Base-by-base conservation (phyloP, 345 rosid genomes). In the Syzygium grande region DNA sequence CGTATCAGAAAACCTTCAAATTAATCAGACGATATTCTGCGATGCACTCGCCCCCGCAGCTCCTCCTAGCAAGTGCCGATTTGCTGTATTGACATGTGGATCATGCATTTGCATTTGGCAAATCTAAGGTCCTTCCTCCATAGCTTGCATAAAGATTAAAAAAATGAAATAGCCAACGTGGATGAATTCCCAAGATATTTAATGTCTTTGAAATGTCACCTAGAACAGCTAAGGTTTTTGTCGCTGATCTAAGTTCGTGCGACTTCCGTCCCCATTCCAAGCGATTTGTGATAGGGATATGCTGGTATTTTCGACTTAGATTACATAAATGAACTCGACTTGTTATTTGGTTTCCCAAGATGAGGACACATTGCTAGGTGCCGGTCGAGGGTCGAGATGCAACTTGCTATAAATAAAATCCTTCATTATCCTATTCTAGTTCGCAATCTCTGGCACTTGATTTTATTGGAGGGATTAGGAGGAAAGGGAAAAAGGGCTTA, bases 391-490 rank as follows among this genome's bases (percentile, higher is more conserved):
- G 49, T 9, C 46, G 2, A n/a, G 49, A 73, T 73, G 80, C 49
- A 9, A 30, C 80, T 73, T 34, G 49, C 80, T 68, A 34, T 68
- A 73, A 9, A 34, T 2, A 73, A 73, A 73, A 34, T 34, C 79
- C 43, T 34, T 68, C 23, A 2, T 34, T 34, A 68, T 68, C 46
- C 13, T 17, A 34, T 68, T 17, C 4, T 34, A 73, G 80, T 17
- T 68, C 0, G 2, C 49, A 68, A 73, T 73, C 0, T 0, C 10
- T 4, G 2, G 1, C 38, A 16, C 3, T 1, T 65, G 43, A 65
- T 29, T 30, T 65, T 30, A 65, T 30, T 30, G 41, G 78, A 30
- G 78, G 78, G 3, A 65, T 8, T 65, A 65, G 3, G 78, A 65
- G 46, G 25, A 73, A 68, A 68, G 80, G 46, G 46, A 2, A 73